A percentile compares a stretch with the other conserved stretches of the same genome.
phyloP scores from a whole-genome alignment of 164 flowering plant genomes.

The Stephania japonica region DNA sequence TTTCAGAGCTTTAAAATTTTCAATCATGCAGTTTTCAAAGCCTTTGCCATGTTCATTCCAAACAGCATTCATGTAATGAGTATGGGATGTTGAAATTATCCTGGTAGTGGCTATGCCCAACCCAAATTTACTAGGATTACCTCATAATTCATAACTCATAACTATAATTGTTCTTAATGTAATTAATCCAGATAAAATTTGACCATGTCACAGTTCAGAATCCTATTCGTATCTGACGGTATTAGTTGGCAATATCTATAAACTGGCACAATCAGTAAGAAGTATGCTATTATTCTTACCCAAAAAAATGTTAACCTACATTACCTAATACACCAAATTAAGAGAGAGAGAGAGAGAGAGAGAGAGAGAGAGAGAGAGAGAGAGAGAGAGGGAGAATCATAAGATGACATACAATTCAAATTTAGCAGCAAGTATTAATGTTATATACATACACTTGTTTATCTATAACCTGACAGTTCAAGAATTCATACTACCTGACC shows the following conservation, averaged over 20 bases:
- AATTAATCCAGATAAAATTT: not conserved
- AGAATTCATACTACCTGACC: slow-evolving; percentile 47
- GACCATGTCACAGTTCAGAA: not conserved
- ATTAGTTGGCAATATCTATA: not conserved
- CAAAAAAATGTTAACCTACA: no score
- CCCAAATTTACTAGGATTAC: not conserved
- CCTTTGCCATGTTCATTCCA: not conserved
- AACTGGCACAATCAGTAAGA: not conserved
- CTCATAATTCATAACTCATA: not conserved
- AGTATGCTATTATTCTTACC: no score
- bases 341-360: no score
- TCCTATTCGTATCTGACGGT: not conserved
- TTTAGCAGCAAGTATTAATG: no score
- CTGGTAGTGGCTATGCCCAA: not conserved
- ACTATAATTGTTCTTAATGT: not conserved
- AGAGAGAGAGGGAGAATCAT: no score
- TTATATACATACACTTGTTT: not conserved
- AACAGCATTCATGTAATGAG: not conserved
- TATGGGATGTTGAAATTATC: not conserved
- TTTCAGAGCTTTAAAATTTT: no score
- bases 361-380: no score
- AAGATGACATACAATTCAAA: no score
- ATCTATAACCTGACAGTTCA: not conserved
- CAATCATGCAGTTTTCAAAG: not conserved
- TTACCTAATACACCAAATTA: no score